These are phyloP conservation scores for Cinchona pubescens DNA, from an alignment of 257 asterid species.

Conservation along the genomic window DNA sequence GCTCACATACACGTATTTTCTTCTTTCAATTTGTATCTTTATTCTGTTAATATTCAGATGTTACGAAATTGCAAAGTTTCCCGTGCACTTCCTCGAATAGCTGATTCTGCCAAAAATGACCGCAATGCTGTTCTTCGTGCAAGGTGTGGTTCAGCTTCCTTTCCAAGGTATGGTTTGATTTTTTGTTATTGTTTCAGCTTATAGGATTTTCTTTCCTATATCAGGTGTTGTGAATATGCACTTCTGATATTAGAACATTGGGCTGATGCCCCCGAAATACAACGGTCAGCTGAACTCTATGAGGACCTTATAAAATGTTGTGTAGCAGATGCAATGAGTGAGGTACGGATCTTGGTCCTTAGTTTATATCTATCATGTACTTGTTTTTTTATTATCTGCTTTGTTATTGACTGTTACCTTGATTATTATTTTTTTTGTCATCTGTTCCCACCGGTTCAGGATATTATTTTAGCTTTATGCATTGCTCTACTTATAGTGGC, in stretches of 20 bases:
- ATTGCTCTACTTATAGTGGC: constrained; percentile 17
- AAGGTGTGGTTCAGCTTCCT: constrained; percentile 44
- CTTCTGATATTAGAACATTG: constrained; percentile 89
- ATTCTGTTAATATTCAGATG: constrained; percentile 52
- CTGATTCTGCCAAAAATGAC: constrained; percentile 88
- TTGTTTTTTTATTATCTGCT: not conserved
- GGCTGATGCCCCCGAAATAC: constrained; percentile 99
- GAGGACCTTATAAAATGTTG: constrained; percentile 93
- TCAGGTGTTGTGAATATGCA: constrained; percentile 96
- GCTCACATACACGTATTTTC: not conserved
- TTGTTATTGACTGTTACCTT: not conserved
- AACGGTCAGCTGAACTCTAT: constrained; percentile 87
- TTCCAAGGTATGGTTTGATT: not conserved
- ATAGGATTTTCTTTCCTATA: constrained; percentile 24
- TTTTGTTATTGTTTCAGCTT: constrained; percentile 9
- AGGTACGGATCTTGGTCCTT: constrained; percentile 48
- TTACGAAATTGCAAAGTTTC: constrained; percentile 95
- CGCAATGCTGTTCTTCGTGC: constrained; percentile 96
- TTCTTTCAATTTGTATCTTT: constrained; percentile 7
- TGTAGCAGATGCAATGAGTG: constrained; percentile 98
- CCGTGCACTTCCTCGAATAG: constrained; percentile 87
- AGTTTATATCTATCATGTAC: not conserved
- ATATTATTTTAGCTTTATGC: constrained; percentile 3
- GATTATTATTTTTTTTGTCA: not conserved
- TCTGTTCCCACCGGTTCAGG: not conserved